Percentiles rank a stretch among this genome's conserved stretches.
These are phyloP conservation scores for Monascus purpureus DNA, from an alignment of 495 filamentous ascomycete species.

Conservation along the genomic window DNA sequence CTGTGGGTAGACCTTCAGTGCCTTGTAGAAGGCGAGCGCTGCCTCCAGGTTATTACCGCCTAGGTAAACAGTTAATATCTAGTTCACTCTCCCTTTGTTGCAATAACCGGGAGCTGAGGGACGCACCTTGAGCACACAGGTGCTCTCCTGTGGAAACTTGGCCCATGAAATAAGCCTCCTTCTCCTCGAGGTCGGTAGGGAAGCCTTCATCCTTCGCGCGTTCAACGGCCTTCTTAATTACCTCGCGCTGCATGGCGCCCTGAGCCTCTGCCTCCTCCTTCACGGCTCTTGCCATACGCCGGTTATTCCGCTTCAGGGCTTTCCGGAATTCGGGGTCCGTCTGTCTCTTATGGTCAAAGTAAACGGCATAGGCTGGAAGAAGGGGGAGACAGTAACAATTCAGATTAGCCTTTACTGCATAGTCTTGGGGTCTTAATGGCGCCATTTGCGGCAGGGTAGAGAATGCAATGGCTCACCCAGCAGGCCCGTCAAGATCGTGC, in stretches of 20 bases:
- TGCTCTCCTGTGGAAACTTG: conserved; percentile 78
- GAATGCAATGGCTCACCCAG: conserved; percentile 42
- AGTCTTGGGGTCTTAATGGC: background rate
- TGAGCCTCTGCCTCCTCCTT: conserved; percentile 64
- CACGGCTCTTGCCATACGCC: conserved; percentile 55
- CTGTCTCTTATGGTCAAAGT: conserved; percentile 90
- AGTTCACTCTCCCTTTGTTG: background rate
- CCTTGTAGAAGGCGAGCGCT: conserved; percentile 91
- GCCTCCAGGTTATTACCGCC: conserved; percentile 66
- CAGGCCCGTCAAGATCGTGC: conserved; percentile 59
- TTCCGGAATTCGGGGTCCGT: conserved; percentile 78
- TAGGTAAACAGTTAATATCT: conserved; percentile 15
- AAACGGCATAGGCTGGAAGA: conserved; percentile 56
- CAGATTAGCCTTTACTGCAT: conserved; percentile 6
- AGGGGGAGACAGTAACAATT: conserved; percentile 1
- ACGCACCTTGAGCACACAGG: conserved; percentile 55
- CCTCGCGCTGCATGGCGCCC: conserved; percentile 52
- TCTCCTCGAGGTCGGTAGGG: conserved; percentile 80
- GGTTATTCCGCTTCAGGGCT: conserved; percentile 68
- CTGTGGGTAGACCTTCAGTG: conserved; percentile 93
- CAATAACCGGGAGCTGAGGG: no score
- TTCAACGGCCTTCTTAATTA: conserved; percentile 56
- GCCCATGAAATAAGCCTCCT: conserved; percentile 86
- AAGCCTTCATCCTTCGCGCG: conserved; percentile 80
- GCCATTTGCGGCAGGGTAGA: background rate